phyloP scores from a whole-genome alignment of 1,284 basidiomycete species.

The Malassezia dermatis region DNA sequence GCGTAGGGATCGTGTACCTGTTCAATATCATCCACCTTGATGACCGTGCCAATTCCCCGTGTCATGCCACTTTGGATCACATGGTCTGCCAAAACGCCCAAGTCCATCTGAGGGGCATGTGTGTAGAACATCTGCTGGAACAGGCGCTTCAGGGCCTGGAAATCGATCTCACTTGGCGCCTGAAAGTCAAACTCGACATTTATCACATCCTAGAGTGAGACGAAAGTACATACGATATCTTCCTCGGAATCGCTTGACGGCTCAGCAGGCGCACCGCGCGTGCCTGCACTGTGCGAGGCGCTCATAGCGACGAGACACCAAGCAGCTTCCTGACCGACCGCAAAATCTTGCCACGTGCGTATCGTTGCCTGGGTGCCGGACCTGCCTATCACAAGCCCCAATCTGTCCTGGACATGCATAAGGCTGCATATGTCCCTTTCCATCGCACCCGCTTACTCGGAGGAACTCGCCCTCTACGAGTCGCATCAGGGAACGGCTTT shows the following conservation, averaged over 20 bases:
- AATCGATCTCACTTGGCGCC: constrained; percentile 36
- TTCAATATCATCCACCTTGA: constrained; percentile 39
- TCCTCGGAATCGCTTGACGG: constrained; percentile 3
- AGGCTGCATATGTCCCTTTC: not conserved
- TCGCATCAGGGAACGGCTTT: not conserved
- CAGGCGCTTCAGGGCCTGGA: constrained; percentile 37
- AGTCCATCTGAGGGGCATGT: constrained; percentile 34
- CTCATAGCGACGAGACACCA: not conserved
- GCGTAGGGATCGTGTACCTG: constrained; percentile 43
- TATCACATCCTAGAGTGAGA: constrained; percentile 25
- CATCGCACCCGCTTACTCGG: not conserved
- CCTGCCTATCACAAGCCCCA: not conserved
- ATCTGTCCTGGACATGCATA: not conserved
- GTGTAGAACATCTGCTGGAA: constrained; percentile 45
- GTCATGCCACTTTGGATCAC: constrained; percentile 22
- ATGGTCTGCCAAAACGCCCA: constrained; percentile 27
- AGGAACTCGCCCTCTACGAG: not conserved
- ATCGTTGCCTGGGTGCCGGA: not conserved
- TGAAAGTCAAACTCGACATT: constrained; percentile 45
- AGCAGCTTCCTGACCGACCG: not conserved
- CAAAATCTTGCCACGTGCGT: not conserved
- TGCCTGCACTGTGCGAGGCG: not conserved
- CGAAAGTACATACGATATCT: constrained; percentile 2
- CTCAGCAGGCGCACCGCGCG: not conserved
- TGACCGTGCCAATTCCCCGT: constrained; percentile 33